phyloP scores from a whole-genome alignment of 2,329 filamentous ascomycete genomes.

The Aspergillus sp. region DNA sequence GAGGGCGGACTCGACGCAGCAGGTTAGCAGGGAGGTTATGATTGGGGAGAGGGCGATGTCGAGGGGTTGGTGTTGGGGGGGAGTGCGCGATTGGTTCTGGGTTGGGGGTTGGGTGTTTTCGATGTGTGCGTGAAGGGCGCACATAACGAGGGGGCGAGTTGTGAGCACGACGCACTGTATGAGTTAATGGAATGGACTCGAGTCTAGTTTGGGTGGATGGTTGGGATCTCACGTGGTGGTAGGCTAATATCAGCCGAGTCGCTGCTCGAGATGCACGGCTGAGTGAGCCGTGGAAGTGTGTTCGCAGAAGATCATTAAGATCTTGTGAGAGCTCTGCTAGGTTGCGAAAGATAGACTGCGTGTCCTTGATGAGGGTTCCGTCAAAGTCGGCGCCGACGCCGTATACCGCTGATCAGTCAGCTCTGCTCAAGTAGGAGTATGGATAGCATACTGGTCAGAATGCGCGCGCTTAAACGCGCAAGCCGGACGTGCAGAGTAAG shows the following conservation, averaged over 20 bases:
- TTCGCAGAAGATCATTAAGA: conserved; percentile 23
- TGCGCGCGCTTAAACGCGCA: conserved; percentile 25
- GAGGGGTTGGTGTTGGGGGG: conserved; percentile 10
- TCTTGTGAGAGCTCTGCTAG: conserved; percentile 28
- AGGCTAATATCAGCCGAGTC: conserved; percentile 26
- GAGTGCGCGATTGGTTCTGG: conserved; percentile 12
- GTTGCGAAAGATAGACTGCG: conserved; percentile 25
- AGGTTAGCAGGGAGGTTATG: conserved; percentile 26
- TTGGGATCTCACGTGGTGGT: conserved; percentile 23
- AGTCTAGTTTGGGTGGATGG: not conserved
- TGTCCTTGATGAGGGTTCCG: conserved; percentile 24
- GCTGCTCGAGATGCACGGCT: conserved; percentile 28
- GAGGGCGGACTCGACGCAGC: not conserved
- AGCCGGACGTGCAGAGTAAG: conserved; percentile 27
- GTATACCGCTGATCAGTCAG: conserved; percentile 21
- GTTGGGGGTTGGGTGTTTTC: conserved; percentile 20
- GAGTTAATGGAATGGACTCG: not conserved
- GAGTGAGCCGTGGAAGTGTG: conserved; percentile 25
- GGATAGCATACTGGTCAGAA: conserved; percentile 23
- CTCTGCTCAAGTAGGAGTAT: not conserved
- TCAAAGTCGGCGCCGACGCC: conserved; percentile 26
- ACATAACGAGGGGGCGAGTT: conserved; percentile 28
- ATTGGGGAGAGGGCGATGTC: conserved; percentile 23
- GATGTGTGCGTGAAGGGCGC: conserved; percentile 27
- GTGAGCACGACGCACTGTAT: conserved; percentile 26